Evolutionary conservation across 1,284 basidiomycete genomes (phyloP).

Genomic region (Mycosarcoma mackinlayi): DNA sequence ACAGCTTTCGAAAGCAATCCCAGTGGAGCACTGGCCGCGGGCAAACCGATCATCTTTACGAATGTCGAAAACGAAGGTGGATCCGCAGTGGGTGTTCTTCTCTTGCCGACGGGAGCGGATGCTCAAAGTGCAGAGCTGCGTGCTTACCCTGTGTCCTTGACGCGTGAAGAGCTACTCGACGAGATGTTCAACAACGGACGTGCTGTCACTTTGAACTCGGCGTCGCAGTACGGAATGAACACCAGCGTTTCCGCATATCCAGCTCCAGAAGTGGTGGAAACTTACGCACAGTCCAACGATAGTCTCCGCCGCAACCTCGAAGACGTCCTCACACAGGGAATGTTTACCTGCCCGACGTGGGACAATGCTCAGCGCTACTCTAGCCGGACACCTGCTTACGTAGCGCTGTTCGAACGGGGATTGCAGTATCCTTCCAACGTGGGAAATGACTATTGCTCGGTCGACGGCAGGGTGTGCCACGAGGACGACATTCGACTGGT

Average conservation of each 20-base stretch:
- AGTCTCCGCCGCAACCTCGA: slow-evolving; percentile 42
- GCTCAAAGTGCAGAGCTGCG: slow-evolving; percentile 10
- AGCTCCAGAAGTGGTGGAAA: neutral
- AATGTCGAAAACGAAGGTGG: slow-evolving; percentile 59
- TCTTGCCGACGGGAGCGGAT: slow-evolving; percentile 13
- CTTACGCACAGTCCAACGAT: slow-evolving; percentile 18
- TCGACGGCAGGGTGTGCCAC: slow-evolving; percentile 46
- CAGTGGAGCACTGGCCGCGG: neutral
- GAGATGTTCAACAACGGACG: slow-evolving; percentile 50
- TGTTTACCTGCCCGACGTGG: slow-evolving; percentile 52
- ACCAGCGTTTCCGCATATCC: slow-evolving; percentile 17
- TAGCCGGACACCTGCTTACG: slow-evolving; percentile 9
- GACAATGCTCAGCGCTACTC: slow-evolving; percentile 39
- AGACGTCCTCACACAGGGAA: slow-evolving; percentile 43
- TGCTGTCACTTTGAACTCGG: neutral
- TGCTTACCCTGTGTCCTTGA: slow-evolving; percentile 17
- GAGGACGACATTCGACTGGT: slow-evolving; percentile 60
- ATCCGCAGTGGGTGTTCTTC: slow-evolving; percentile 17
- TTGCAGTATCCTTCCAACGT: slow-evolving; percentile 45
- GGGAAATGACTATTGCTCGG: slow-evolving; percentile 47
- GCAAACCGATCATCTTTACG: slow-evolving; percentile 43
- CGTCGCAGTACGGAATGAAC: slow-evolving; percentile 18
- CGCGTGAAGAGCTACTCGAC: slow-evolving; percentile 17
- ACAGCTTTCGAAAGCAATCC: slow-evolving; percentile 25
- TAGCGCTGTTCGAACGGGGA: slow-evolving; percentile 41